Evolutionary conservation across 2,329 filamentous ascomycete genomes (phyloP), one percentile per base, ranked within the genome.

Genomic region (Sarocladiaceae sp.): DNA sequence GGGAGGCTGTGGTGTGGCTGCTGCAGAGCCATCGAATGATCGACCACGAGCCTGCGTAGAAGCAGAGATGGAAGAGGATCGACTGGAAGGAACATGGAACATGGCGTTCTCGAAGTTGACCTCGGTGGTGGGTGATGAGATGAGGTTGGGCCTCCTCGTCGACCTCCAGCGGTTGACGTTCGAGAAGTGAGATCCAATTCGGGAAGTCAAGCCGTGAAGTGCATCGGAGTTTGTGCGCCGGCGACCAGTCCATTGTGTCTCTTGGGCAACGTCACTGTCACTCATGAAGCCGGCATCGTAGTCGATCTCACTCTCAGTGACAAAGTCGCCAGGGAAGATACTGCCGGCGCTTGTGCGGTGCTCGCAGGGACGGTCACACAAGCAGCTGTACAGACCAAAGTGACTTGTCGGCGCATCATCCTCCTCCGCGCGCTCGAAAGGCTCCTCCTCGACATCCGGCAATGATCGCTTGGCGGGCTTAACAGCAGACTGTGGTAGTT

Each of bases 361-460:
- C 51, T 77, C 71, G 66, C 82, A 87, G 4, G 80, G 75, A 53
- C 79, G 73, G 60, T 87, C 83, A 59, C 89, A 90, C 62, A 90
- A 79, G 68, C 88, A 93, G 62, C 84, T 77, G 61, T 84, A 83
- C 37, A 84, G 71, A 42, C 74, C 72, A 54, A 74, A 71, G 22
- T 68, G 64, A 23, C 69, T 54, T 60, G 64, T 62, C 7, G 55
- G 46, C 53, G 53, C 37, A 42, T 53, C 54, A 22, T 36, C 62
- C 49, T 78, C 77, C 25, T 84, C 80, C 20, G 87, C 87, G 51
- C 79, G 80, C 65, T 92, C 87, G 37, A 84, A 71, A 2, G 87
- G 84, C 62, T 96, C 91, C 67, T 97, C 92, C 62, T 91, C 82
- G 18, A 97, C 87, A 61, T 94, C 88, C 15, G 90, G 87, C 56